These are phyloP conservation scores for Phialemoniopsis sp. DNA, from an alignment of 2,329 filamentous ascomycete genomes.

Conservation along the genomic window DNA sequence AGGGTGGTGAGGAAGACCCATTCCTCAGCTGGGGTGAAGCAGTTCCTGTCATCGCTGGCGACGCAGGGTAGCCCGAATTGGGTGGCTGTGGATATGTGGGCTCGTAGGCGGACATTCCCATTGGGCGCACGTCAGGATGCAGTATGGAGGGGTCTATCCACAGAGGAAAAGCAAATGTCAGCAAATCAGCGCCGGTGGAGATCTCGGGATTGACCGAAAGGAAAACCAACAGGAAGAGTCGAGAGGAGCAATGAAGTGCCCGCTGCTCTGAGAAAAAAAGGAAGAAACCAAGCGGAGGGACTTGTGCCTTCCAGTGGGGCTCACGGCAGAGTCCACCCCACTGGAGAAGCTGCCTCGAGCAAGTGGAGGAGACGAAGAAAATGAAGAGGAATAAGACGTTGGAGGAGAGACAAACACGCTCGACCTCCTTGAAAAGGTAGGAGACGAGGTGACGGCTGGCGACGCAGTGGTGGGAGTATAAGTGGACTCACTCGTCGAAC, in stretches of 20 bases:
- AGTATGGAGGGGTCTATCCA: conserved; percentile 51
- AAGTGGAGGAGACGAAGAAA: conserved; percentile 20
- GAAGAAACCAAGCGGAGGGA: conserved; percentile 27
- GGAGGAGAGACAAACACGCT: conserved; percentile 23
- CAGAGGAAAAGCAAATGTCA: conserved; percentile 22
- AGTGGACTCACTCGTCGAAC: conserved; percentile 10
- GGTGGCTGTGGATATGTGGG: conserved; percentile 37
- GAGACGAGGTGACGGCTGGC: conserved; percentile 14
- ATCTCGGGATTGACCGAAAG: conserved; percentile 20
- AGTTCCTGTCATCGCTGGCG: conserved; percentile 56
- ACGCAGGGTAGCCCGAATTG: conserved; percentile 46
- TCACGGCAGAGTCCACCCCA: conserved; percentile 10
- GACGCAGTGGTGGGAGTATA: conserved; percentile 14
- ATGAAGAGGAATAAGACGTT: conserved; percentile 21
- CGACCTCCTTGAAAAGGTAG: conserved; percentile 18
- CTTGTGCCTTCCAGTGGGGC: conserved; percentile 15
- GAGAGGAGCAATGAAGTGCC: conserved; percentile 47
- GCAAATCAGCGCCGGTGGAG: conserved; percentile 11
- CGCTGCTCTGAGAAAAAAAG: conserved; percentile 50
- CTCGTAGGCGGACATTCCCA: conserved; percentile 47
- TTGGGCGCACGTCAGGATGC: conserved; percentile 48
- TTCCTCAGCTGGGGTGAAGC: conserved; percentile 43
- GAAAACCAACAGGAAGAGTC: conserved; percentile 49
- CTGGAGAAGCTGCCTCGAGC: conserved; percentile 14
- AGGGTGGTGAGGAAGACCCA: conserved; percentile 42